A percentile compares a stretch with the other conserved stretches of the same genome.
Conservation (phyloP, 2,329 filamentous ascomycete species). For the Talaromyces sp. region DNA sequence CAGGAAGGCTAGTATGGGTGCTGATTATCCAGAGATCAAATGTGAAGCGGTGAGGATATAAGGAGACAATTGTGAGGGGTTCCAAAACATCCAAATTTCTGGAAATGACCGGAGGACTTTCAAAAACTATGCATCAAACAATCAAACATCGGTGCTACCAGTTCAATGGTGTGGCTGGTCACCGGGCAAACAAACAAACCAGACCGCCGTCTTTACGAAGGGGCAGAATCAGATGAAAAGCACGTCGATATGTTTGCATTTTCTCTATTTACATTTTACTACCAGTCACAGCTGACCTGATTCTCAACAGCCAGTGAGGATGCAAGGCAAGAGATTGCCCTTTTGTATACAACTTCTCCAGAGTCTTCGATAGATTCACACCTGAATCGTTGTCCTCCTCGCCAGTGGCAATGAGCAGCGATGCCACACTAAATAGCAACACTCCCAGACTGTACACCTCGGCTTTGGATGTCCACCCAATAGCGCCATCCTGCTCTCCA, state of each 20-base stretch:
- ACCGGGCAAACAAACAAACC: not conserved
- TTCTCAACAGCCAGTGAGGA: conserved; percentile 26
- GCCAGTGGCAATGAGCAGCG: conserved; percentile 22
- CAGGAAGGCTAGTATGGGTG: not conserved
- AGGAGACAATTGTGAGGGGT: not conserved
- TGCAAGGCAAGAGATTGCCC: conserved; percentile 23
- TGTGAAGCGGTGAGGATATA: not conserved
- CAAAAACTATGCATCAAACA: not conserved
- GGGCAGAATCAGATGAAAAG: not conserved
- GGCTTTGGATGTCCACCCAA: conserved; percentile 68
- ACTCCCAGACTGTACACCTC: conserved; percentile 53
- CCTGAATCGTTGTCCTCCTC: conserved; percentile 9
- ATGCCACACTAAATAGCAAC: conserved; percentile 34
- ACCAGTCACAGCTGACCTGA: conserved; percentile 14
- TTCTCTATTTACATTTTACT: not conserved
- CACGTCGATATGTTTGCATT: not conserved
- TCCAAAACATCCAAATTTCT: not conserved
- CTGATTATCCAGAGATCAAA: not conserved
- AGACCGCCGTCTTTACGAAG: not conserved
- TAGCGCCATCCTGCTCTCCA: conserved; percentile 52
- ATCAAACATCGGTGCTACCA: not conserved
- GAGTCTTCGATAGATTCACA: conserved; percentile 8
- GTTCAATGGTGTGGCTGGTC: not conserved
- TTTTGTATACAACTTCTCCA: conserved; percentile 20
- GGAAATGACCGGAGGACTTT: not conserved